These are phyloP conservation scores for Lodderomyces orthopsilosis DNA, from an alignment of 1,139 yeast genomes.

Conservation along the genomic window DNA sequence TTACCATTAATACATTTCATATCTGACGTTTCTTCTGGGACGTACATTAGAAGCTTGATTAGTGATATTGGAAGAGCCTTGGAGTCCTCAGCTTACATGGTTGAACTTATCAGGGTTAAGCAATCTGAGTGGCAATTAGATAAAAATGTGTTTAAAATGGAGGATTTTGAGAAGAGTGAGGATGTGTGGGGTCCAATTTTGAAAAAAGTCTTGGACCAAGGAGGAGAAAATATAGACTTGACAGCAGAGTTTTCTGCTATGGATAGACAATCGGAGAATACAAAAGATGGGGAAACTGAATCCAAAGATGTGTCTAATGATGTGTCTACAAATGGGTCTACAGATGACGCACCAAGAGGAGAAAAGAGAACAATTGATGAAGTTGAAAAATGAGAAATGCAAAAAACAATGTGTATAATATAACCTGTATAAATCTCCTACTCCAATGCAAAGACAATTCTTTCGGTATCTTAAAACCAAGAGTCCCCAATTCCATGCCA, in stretches of 20 bases:
- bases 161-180: slow-evolving; percentile 60
- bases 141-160: slow-evolving; percentile 64
- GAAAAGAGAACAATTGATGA: slow-evolving; percentile 27
- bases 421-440: not conserved
- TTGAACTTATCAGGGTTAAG: slow-evolving; percentile 63
- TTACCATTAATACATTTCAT: slow-evolving; percentile 69
- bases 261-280: slow-evolving; percentile 1
- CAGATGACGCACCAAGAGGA: slow-evolving; percentile 11
- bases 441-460: slow-evolving; percentile 1
- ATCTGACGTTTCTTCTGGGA: slow-evolving; percentile 88
- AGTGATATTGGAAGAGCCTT: slow-evolving; percentile 86
- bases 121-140: slow-evolving; percentile 85
- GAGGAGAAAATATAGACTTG: slow-evolving; percentile 28
- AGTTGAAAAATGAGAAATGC: slow-evolving; percentile 18
- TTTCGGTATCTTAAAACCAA: slow-evolving; percentile 3
- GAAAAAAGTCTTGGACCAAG: slow-evolving; percentile 43
- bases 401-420: slow-evolving; percentile 2
- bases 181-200: slow-evolving; percentile 70
- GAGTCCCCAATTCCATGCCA: slow-evolving; percentile 9
- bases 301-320: not conserved
- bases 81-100: slow-evolving; percentile 87
- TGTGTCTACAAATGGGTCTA: not conserved
- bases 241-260: slow-evolving; percentile 20
- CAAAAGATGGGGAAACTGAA: not conserved
- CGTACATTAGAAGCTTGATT: slow-evolving; percentile 85